Evolutionary conservation across 768 basidiomycete species (phyloP), one percentile per base, ranked within the genome.

Genomic region (Boletus fagicola): DNA sequence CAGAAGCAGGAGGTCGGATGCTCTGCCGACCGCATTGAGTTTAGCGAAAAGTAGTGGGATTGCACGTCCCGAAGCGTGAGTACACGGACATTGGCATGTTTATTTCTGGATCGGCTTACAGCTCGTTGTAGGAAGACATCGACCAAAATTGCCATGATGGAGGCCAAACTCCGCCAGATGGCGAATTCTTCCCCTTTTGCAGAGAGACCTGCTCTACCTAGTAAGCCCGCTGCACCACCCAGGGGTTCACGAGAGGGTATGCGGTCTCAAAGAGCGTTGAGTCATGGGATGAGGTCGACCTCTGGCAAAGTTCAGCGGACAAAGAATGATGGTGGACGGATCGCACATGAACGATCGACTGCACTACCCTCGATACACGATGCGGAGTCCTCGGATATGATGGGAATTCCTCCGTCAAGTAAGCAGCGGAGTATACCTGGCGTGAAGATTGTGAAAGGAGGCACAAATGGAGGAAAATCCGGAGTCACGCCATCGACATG

Each of bases 121-220:
- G 33, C 24, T 42, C 24, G 26, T 54, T 38, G 49, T 54, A 65
- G 65, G 46, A 95, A 91, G 49, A 94, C 92, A 2, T 76, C 81
- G 44, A 86, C 85, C 64, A 97, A 98, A 74, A 99, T 99, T 63
- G 94, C 94, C 9, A 83, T 88, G 66, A 89, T 98, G 81, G 97
- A 99, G 74, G 96, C 96, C 3, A 99, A 99, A 72, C 78, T 99
- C 24, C 82, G 85, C 18, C 84, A 92, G 60, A 85, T 97, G 82
- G 84, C 85, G 64, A 68, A 57, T 54, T 68, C 65, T 15, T 64
- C 63, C 1, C 26, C 60, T 2, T 66, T 66, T 28, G 39, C 49
- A 0, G 68, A 70, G 30, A 58, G 57, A 53, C 61, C 69, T 16
- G 57, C 49, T 15, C 44, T 72, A 9, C 70, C 70, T 11, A 53